Base-by-base conservation (phyloP, 371 early-diverging fungal genomes). In the Apophysomyces trapeziformis region DNA sequence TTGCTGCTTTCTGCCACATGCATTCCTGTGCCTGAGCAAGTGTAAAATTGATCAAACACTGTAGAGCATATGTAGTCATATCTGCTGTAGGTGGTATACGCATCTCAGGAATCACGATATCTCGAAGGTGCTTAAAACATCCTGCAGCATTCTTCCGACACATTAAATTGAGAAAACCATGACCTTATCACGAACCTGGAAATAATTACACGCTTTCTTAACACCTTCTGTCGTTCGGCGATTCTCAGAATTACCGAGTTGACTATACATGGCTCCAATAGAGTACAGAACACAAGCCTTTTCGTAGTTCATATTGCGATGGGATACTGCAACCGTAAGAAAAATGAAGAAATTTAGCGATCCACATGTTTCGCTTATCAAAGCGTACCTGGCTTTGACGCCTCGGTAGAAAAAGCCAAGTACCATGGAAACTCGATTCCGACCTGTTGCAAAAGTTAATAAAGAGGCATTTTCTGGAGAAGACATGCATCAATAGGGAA, bases 21-120 rank as follows among this genome's bases (percentile, higher is more conserved):
- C 91, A 93, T 74, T 96, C 95, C 68, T 96, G 95, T 32, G 95
- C 95, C 72, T 95, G 95, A 7, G 94, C 93, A 7, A 95, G 84
- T 92, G 93, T 94, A 16, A 93, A 75, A 45, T 87, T 84, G 4
- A 80, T 83, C 12, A 92, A 76, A 2, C 89, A 79, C 2, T 82
- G 76, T 13, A 95, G 75, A n/a, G 89, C 82, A 1, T 82, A 64
- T 2, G 75, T 61, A 1, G 84, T 80, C 70, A 93, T 84, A 62
- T 93, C 93, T 12, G 70, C 13, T 58, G 83, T 68, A 41, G 91
- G 81, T 14, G 76, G 70, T 58, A 78, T 85, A 64, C 85, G 75
- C 69, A 88, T 74, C 57, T 88, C 86, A 12, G 81, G 78, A 43
- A 88, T 71, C 7, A 93, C 69, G 1, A 84, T 70, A 43, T 85